Evolutionary conservation across 2,329 filamentous ascomycete genomes (phyloP), one percentile per base, ranked within the genome.

Genomic region (Diaporthe sp.): DNA sequence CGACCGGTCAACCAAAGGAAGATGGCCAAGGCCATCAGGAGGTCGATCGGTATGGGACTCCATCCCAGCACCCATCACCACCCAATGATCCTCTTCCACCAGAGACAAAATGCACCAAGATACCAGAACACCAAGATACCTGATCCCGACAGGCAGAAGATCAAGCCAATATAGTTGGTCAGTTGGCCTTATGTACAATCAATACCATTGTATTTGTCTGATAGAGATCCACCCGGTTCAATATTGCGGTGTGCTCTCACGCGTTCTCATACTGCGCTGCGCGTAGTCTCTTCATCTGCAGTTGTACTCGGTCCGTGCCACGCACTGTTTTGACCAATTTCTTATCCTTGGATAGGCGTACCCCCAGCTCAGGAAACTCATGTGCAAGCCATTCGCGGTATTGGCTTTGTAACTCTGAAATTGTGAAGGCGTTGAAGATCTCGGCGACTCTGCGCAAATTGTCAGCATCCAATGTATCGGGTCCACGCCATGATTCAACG

Each of bases 11-110:
- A 98, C 87, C 97, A 99, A 87, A 90, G 97, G 78, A 95, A 93
- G 85, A 92, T 99, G 81, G 94, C 96, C 76, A 98, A 97, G 87
- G 96, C 97, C 70, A 94, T 99, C 79, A 89, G 97, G 77, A 90
- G 97, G 79, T 93, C 94, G 27, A 93, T 98, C 79, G 97, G 96
- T 1, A 89, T 98, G 81, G 97, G 97, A 22, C 87, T 98, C 75
- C 95, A 98, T 89, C 97, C 97, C 32, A 97, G 93, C 82, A 93
- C 97, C 72, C 94, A 99, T 86, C 87, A 88, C 77, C 97, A 99
- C 85, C 97, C 97, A 4, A 94, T 97, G 83, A 87, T 97, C 73
- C 82, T 98, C 77, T 86, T 87, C 73, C 79, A 83, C 17, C 76
- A 82, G 27, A 84, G 84, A 25, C n/a, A 70, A 32, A 70, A 75